Evolutionary conservation across 192 early-diverging fungal species (phyloP).

Genomic region (Umbelopsis sp.): DNA sequence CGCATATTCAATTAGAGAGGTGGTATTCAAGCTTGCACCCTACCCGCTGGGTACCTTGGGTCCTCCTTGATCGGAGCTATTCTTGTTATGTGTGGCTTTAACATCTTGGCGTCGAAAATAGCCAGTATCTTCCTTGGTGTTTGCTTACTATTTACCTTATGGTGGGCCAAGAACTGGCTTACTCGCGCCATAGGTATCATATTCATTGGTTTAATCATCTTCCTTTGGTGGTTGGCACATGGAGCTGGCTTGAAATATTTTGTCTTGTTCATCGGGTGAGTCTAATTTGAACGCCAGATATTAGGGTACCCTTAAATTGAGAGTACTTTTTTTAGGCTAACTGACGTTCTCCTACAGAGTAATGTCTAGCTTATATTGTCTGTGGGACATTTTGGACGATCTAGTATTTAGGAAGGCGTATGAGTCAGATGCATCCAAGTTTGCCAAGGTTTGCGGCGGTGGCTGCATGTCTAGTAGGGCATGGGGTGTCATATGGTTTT

Average conservation of each 20-base stretch:
- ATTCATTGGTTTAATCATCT: constrained; percentile 80
- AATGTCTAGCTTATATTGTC: constrained; percentile 91
- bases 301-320: constrained; percentile 4
- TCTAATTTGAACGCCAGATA: constrained; percentile 24
- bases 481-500: constrained; percentile 94
- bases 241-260: constrained; percentile 84
- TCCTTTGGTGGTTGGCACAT: constrained; percentile 83
- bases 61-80: constrained; percentile 88
- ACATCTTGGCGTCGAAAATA: constrained; percentile 83
- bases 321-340: neutral
- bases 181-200: constrained; percentile 78
- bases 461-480: constrained; percentile 71
- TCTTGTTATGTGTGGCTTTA: constrained; percentile 93
- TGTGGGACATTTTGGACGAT: constrained; percentile 98
- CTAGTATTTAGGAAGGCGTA: constrained; percentile 89
- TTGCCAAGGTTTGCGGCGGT: constrained; percentile 70
- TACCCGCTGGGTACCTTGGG: constrained; percentile 92
- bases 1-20: constrained; percentile 47
- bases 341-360: constrained; percentile 53
- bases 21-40: constrained; percentile 79
- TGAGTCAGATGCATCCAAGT: constrained; percentile 90
- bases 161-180: constrained; percentile 91
- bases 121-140: constrained; percentile 85
- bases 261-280: constrained; percentile 90
- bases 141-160: constrained; percentile 78